Evolutionary conservation across 2,329 filamentous ascomycete species (phyloP).

Genomic region (Exophiala phaeomuriformis): DNA sequence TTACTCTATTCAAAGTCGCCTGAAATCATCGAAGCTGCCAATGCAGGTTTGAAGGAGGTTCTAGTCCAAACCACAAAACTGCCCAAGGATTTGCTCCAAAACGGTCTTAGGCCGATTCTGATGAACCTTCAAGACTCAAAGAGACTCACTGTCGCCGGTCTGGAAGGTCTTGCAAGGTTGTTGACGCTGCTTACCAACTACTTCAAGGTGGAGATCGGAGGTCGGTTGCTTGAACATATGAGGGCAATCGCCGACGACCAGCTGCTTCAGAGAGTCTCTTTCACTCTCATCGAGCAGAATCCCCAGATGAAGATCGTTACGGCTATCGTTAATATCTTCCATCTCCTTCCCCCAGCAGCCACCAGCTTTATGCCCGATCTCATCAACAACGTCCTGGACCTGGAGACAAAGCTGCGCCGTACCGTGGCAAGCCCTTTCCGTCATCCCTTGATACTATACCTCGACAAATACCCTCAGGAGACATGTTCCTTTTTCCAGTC

Average conservation of each 20-base stretch:
- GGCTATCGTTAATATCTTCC: conserved; percentile 93
- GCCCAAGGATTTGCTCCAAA: conserved; percentile 90
- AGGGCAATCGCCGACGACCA: conserved; percentile 77
- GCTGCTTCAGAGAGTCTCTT: conserved; percentile 80
- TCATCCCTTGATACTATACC: conserved; percentile 79
- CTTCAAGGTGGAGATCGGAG: conserved; percentile 97
- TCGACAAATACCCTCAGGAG: conserved; percentile 87
- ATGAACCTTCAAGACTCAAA: conserved; percentile 93
- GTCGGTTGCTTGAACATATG: conserved; percentile 86
- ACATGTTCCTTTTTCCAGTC: conserved; percentile 73
- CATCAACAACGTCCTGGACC: conserved; percentile 79
- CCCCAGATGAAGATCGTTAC: conserved; percentile 89
- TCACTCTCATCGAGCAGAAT: conserved; percentile 89
- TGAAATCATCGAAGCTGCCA: conserved; percentile 88
- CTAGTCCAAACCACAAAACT: conserved; percentile 83
- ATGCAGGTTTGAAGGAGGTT: conserved; percentile 80
- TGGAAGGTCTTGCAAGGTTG: conserved; percentile 84
- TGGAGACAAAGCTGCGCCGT: conserved; percentile 76
- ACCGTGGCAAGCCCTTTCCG: conserved; percentile 91
- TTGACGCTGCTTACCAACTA: conserved; percentile 92
- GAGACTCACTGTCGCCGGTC: conserved; percentile 74
- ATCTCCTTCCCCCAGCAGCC: conserved; percentile 83
- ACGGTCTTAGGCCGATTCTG: conserved; percentile 86
- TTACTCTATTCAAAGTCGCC: conserved; percentile 88
- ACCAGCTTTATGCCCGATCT: conserved; percentile 85